Evolutionary conservation across 371 early-diverging fungal genomes (phyloP).

Genomic region (Choanephora cucurbitarum): DNA sequence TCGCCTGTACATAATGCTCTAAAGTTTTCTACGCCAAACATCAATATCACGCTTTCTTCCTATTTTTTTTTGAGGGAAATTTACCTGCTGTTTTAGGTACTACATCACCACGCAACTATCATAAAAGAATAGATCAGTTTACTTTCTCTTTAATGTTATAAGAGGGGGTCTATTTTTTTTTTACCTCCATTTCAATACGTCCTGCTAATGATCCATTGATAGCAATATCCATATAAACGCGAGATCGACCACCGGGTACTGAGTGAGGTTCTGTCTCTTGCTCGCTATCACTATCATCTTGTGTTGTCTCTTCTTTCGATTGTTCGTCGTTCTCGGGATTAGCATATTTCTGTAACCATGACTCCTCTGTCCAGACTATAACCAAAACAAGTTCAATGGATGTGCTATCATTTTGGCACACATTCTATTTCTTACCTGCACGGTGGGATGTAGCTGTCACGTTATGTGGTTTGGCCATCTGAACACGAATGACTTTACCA

Average conservation of each 20-base stretch:
- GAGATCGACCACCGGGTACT: slow-evolving; percentile 27
- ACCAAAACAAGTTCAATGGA: background rate
- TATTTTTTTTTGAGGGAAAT: no score
- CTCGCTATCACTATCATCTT: slow-evolving; percentile 18
- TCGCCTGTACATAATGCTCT: slow-evolving; percentile 42
- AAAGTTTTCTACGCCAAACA: slow-evolving; percentile 27
- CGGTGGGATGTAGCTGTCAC: slow-evolving; percentile 60
- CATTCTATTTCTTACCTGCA: slow-evolving; percentile 46
- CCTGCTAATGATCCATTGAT: slow-evolving; percentile 63
- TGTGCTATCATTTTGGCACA: background rate
- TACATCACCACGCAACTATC: slow-evolving; percentile 69
- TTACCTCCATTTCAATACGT: slow-evolving; percentile 70
- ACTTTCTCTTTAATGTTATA: background rate
- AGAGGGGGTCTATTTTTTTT: background rate
- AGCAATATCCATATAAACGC: slow-evolving; percentile 57
- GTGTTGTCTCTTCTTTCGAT: slow-evolving; percentile 4
- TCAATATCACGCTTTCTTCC: no score
- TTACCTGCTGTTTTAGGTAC: slow-evolving; percentile 86
- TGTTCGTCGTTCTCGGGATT: slow-evolving; percentile 28
- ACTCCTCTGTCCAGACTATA: slow-evolving; percentile 77
- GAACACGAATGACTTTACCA: slow-evolving; percentile 89
- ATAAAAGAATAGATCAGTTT: background rate
- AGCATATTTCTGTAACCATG: slow-evolving; percentile 69
- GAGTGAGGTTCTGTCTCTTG: slow-evolving; percentile 2
- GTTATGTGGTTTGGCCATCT: slow-evolving; percentile 75